Evolutionary conservation across 306 rosid genomes (phyloP), one percentile per base, ranked within the genome.

Genomic region (Betula pendula): DNA sequence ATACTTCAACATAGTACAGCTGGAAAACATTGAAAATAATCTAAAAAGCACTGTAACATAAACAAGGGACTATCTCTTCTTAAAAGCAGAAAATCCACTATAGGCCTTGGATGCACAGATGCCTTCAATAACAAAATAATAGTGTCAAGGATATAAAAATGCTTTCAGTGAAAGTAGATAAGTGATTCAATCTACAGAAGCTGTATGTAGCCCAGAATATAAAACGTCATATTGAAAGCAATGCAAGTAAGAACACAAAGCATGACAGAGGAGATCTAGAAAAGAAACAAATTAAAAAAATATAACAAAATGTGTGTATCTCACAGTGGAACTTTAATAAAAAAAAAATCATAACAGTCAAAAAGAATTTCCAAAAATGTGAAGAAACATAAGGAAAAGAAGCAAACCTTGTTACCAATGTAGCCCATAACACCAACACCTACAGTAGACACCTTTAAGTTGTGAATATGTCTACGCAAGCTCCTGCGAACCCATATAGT

Each of bases 401-500:
- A 79, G 42, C 76, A 31, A 63, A 92, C 98, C 98, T 94, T 94
- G 95, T 94, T 94, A 43, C 98, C 98, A 77, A 92, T 94, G 76
- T 90, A 94, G 76, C 98, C 98, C 98, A 94, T 92, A 58, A 94
- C 93, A 68, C 98, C 98, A 85, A 94, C 98, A 73, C 98, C 98
- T 73, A 92, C 97, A 68, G 88, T 92, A 70, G 98, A 94, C 56
- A 94, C 97, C 81, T 94, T 92, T 42, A 90, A 66, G 55, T 92
- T 94, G 80, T 89, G 96, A 83, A 94, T 94, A 82, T 94, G 97
- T 74, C 89, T 90, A 9, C 96, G 90, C 88, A 94, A 84, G 79
- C 90, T 83, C 79, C 92, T 85, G 40, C 98, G 97, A 53, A 89
- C 97, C 98, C 98, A 94, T 16, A 94, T 31, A 38, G 97, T 86